Conservation (phyloP, 441 rosid species). For the Lepidium campestre region DNA sequence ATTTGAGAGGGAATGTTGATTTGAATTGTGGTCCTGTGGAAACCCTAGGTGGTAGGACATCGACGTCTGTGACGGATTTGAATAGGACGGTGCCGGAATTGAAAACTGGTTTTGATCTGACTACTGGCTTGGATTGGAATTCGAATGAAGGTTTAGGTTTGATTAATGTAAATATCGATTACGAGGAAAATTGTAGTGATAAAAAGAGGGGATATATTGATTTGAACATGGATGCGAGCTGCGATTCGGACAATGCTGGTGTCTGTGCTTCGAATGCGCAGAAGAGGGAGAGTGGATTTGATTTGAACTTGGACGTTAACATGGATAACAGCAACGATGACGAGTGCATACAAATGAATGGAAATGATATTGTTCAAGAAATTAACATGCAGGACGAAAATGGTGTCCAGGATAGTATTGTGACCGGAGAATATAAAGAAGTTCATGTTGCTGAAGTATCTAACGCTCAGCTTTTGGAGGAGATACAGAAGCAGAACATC, state of each 20-base stretch:
- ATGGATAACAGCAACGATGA: constrained; percentile 42
- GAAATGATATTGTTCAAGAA: constrained; percentile 22
- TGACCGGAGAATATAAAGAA: constrained; percentile 34
- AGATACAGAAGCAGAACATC: constrained; percentile 28
- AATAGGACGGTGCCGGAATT: constrained; percentile 24
- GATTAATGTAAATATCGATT: constrained; percentile 26
- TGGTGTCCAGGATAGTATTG: constrained; percentile 22
- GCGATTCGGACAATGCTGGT: constrained; percentile 49
- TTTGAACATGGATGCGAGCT: constrained; percentile 70
- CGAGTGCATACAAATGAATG: constrained; percentile 12
- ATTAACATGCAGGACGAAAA: constrained; percentile 18
- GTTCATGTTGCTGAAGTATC: constrained; percentile 36
- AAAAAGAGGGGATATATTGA: constrained; percentile 51
- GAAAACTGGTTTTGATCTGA: constrained; percentile 51
- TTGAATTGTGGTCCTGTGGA: constrained; percentile 37
- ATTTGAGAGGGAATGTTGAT: constrained; percentile 36
- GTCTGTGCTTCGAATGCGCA: constrained; percentile 18
- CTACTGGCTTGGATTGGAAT: constrained; percentile 63
- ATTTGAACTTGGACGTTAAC: constrained; percentile 70
- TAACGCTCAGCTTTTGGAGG: constrained; percentile 22
- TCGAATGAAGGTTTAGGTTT: constrained; percentile 45
- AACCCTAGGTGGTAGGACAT: constrained; percentile 34
- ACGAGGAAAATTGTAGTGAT: constrained; percentile 15
- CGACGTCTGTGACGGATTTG: constrained; percentile 29
- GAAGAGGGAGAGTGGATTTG: constrained; percentile 53